Percentiles rank a stretch among this genome's conserved stretches.
These are phyloP conservation scores for Raffaelea ambrosiae DNA, from an alignment of 2,329 filamentous ascomycete species.

Conservation along the genomic window DNA sequence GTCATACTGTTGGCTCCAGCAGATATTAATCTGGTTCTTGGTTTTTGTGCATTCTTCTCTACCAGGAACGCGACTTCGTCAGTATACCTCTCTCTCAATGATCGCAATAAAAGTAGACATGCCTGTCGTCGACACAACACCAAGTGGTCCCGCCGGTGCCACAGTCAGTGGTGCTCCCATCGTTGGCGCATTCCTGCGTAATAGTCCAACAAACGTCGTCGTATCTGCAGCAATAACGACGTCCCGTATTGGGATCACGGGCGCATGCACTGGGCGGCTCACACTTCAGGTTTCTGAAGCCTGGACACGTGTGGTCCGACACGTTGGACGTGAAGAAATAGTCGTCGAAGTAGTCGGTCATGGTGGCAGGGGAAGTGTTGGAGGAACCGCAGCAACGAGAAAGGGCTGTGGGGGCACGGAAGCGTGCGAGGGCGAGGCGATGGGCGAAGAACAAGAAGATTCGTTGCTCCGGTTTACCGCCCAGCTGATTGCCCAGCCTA, in stretches of 20 bases:
- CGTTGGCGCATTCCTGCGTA: constrained; percentile 6
- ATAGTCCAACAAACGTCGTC: constrained; percentile 12
- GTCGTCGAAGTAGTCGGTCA: constrained; percentile 11
- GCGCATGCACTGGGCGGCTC: constrained; percentile 12
- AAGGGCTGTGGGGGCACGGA: no score
- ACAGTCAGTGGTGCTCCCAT: constrained; percentile 13
- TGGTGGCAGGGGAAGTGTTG: neutral
- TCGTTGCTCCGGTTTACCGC: no score
- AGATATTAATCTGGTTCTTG: constrained; percentile 12
- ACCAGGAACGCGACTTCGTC: neutral
- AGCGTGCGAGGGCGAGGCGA: no score
- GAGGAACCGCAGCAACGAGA: no score
- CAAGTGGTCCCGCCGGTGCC: constrained; percentile 8
- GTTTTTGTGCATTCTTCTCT: constrained; percentile 10
- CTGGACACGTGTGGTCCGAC: constrained; percentile 9
- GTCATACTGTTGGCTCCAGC: constrained; percentile 12
- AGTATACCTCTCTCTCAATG: neutral
- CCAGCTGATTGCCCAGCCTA: no score
- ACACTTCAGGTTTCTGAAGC: constrained; percentile 7
- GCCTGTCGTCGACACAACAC: constrained; percentile 11
- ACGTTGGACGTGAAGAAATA: constrained; percentile 13
- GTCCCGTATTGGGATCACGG: constrained; percentile 12
- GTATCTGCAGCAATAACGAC: constrained; percentile 12
- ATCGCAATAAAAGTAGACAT: neutral
- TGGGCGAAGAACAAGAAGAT: no score